Base-by-base conservation (phyloP, 768 basidiomycete species). In the Termitomyces sp. region DNA sequence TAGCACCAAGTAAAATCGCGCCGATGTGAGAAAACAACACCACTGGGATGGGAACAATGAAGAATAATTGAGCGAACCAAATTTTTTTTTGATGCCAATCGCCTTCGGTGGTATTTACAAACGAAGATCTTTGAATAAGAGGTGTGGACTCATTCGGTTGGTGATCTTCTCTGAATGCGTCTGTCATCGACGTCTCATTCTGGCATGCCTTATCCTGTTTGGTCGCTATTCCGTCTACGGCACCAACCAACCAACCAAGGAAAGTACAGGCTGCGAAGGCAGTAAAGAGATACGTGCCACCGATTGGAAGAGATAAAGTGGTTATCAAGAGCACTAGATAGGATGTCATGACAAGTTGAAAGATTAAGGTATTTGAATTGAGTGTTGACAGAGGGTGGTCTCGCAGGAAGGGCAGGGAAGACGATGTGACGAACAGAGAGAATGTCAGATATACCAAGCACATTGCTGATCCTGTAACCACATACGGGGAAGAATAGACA, bases 1-100 rank as follows among this genome's bases (percentile, higher is more conserved):
- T 65, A 3, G 81, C 74, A 24, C 69, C 72, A 4, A 88, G 46
- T 16, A 83, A 20, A 32, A 85, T 60, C 26, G 83, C 61, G 0
- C 70, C 68, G 29, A 85, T 71, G 63, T 90, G 81, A 48, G 73
- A 73, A 12, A 84, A 57, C 41, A 89, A 64, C 13, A 85, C 73
- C 2, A 80, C 73, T 0, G 84, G 81, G 1, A 82, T 48, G 4
- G 83, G 80, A 2, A 88, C 75, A 1, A 79, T 72, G 5, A 86
- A 58, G 4, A 87, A 48, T 41, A 86, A 64, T 65, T 89, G 85
- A 41, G 79, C 59, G 42, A 85, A 78, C 87, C 88, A 90, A 69
- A 75, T 32, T 70, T 71, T 34, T 71, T 63, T 22, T 57, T 63
- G 54, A 69, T 68, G 31, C 64, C 64, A 34, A 53, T 53, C n/a